Evolutionary conservation across 495 filamentous ascomycete species (phyloP), one percentile per base, ranked within the genome.

Genomic region (Xylaria cubensis): DNA sequence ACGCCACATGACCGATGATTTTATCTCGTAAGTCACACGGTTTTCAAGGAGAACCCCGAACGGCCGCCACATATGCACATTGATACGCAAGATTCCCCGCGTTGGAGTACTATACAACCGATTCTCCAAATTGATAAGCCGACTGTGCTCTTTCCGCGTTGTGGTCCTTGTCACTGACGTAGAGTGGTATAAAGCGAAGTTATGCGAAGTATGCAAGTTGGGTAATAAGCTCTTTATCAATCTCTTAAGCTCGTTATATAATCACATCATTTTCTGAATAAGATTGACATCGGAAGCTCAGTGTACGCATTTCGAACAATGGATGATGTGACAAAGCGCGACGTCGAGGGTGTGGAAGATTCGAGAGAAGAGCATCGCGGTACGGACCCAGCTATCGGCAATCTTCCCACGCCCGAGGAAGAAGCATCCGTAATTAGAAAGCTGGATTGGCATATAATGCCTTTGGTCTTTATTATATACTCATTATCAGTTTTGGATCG

Each of bases 401-500:
- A 51, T 2, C 70, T 48, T 51, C 64, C 70, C 5, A 75, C 75
- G 26, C 34, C 59, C 12, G 77, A 79, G 29, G 81, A 82, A 58
- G 75, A 77, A 67, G 67, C 62, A 8, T 66, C 56, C 62, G 79
- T 82, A 29, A 77, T 82, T 39, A 64, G 78, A 39, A 84, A 84
- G 67, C 71, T 84, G 39, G 82, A 84, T 61, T 74, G 79, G 21
- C 79, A 78, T 32, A 65, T 84, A 5, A 73, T 83, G 62, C 81
- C 81, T 13, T 73, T 82, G 15, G 69, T 67, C 76, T 83, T 79
- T 78, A 83, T 93, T 36, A 81, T 94, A 76, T 94, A 94, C 74
- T 80, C 93, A 36, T 81, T 94, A 29, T 92, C 92, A 21, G 93
- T 94, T 74, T 81, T 94, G 48, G 92, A 94, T 77, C 84, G 91